Evolutionary conservation across 352 stramenopile genomes (phyloP).

Genomic region (Pythium biforme): DNA sequence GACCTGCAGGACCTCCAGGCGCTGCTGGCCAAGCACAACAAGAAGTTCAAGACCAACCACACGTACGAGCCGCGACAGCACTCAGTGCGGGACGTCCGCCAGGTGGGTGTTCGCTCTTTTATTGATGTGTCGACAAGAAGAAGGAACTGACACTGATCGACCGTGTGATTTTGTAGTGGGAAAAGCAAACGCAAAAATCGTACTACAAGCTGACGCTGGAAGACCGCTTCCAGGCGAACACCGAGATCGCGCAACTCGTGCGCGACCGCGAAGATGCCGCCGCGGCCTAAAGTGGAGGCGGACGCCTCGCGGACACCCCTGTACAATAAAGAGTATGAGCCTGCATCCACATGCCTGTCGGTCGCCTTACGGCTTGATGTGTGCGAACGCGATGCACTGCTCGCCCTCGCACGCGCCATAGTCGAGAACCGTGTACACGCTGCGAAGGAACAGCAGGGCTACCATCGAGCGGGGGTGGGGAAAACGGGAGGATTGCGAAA

Average conservation of each 20-base stretch:
- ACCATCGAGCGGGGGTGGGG: background rate
- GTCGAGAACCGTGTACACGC: constrained; percentile 22
- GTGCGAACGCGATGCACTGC: constrained; percentile 17
- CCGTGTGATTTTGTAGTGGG: constrained; percentile 45
- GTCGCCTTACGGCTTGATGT: background rate
- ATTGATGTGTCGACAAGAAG: background rate
- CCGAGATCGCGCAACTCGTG: constrained; percentile 62
- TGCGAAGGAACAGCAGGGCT: constrained; percentile 10
- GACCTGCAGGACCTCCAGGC: constrained; percentile 46
- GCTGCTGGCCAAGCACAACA: constrained; percentile 72
- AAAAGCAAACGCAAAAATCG: constrained; percentile 58
- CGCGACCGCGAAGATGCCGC: constrained; percentile 24
- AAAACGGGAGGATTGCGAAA: constrained; percentile 8
- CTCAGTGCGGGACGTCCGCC: constrained; percentile 69
- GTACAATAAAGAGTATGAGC: too few species aligned
- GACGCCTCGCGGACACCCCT: too few species aligned
- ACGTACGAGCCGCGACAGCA: constrained; percentile 80
- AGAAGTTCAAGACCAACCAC: constrained; percentile 69
- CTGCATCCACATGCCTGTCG: too few species aligned
- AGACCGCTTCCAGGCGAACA: constrained; percentile 59
- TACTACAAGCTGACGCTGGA: constrained; percentile 69
- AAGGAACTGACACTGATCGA: background rate
- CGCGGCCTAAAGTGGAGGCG: background rate
- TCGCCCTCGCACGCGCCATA: constrained; percentile 9
- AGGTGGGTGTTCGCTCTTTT: constrained; percentile 32